Percentiles rank a stretch among this genome's conserved stretches.
These are phyloP conservation scores for Candida mesenterica DNA, from an alignment of 1,139 yeast genomes.

Conservation along the genomic window DNA sequence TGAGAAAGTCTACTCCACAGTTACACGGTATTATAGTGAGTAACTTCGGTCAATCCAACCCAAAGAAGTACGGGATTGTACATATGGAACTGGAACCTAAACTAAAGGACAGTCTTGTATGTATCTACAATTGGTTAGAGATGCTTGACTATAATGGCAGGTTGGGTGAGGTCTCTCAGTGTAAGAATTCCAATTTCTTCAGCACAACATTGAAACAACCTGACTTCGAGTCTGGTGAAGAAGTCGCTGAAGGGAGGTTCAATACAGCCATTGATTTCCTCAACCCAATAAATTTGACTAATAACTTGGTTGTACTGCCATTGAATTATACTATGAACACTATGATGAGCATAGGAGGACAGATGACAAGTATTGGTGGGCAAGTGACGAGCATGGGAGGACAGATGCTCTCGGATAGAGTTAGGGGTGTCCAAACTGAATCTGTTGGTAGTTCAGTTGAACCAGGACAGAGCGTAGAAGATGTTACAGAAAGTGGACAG, in stretches of 20 bases:
- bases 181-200: constrained; percentile 21
- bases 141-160: constrained; percentile 32
- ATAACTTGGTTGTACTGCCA: constrained; percentile 40
- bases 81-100: constrained; percentile 18
- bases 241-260: constrained; percentile 1
- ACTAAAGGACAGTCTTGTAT: constrained; percentile 18
- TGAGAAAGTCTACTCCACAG: constrained; percentile 10
- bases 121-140: constrained; percentile 35
- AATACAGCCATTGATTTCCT: constrained; percentile 10
- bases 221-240: constrained; percentile 6
- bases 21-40: constrained; percentile 9
- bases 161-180: constrained; percentile 19
- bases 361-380: too few species aligned
- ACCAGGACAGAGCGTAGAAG: too few species aligned
- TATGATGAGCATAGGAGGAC: constrained; percentile 21
- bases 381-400: constrained; percentile 23
- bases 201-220: constrained; percentile 11
- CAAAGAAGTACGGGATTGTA: constrained; percentile 35
- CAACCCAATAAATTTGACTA: constrained; percentile 37
- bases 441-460: too few species aligned
- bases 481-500: constrained; percentile 1
- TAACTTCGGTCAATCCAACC: constrained; percentile 6
- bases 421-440: background rate
- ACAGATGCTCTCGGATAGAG: too few species aligned
- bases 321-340: constrained; percentile 37